A percentile compares a stretch with the other conserved stretches of the same genome.
Evolutionary conservation across 148 eudicot species (phyloP).

Genomic region (Diospyros kaki): DNA sequence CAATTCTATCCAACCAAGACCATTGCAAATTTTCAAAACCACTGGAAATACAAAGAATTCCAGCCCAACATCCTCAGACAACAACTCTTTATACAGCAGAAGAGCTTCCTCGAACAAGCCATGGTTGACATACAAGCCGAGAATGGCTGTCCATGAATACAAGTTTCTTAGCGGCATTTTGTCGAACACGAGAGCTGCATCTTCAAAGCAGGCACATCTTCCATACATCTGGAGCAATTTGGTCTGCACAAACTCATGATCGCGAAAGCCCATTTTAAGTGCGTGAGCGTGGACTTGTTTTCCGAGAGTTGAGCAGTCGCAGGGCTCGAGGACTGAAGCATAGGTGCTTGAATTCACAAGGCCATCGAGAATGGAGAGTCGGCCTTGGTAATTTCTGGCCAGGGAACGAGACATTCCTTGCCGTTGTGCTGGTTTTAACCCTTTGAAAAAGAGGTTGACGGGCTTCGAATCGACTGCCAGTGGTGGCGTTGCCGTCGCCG

Average conservation of each 20-base stretch:
- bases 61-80: conserved; percentile 36
- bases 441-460: conserved; percentile 5
- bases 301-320: conserved; percentile 24
- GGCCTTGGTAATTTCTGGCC: conserved; percentile 2
- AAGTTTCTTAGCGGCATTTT: conserved; percentile 46
- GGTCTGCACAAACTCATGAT: conserved; percentile 46
- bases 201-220: conserved; percentile 28
- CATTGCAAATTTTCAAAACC: conserved; percentile 47
- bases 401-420: conserved; percentile 12
- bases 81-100: conserved; percentile 27
- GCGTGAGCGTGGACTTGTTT: conserved; percentile 50
- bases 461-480: not conserved
- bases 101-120: conserved; percentile 41
- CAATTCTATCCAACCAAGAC: conserved; percentile 35
- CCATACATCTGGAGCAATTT: conserved; percentile 51
- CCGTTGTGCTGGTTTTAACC: conserved; percentile 5
- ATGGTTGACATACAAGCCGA: conserved; percentile 30
- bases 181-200: conserved; percentile 42
- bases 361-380: conserved; percentile 15
- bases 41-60: conserved; percentile 54
- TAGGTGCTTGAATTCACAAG: conserved; percentile 28
- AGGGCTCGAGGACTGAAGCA: conserved; percentile 45
- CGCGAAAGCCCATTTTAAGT: conserved; percentile 47
- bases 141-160: conserved; percentile 39
- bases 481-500: not conserved